Percentiles rank a stretch among this genome's conserved stretches.
phyloP scores from a whole-genome alignment of 2,329 filamentous ascomycete genomes.

The Nemania sp. region DNA sequence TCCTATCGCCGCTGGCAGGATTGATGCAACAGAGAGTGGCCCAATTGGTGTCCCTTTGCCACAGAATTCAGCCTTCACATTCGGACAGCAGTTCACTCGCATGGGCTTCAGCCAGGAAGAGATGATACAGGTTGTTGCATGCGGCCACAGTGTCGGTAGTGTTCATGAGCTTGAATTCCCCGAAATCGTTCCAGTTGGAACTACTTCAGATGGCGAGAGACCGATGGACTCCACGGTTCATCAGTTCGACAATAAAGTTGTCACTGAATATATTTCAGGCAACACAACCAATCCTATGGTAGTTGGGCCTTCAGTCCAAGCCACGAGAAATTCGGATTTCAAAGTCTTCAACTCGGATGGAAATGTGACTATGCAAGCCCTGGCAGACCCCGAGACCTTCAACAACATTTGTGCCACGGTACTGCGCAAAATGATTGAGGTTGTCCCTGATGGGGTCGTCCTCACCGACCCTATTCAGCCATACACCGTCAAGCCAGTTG shows the following conservation, averaged over 20 bases:
- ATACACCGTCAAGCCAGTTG: constrained; percentile 63
- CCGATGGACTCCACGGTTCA: constrained; percentile 52
- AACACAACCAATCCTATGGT: constrained; percentile 59
- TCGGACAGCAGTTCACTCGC: constrained; percentile 57
- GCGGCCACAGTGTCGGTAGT: constrained; percentile 64
- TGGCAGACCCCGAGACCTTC: constrained; percentile 52
- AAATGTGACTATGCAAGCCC: constrained; percentile 56
- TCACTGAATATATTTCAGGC: constrained; percentile 59
- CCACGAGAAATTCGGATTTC: constrained; percentile 56
- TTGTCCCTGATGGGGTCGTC: constrained; percentile 54
- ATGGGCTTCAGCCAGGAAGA: constrained; percentile 60
- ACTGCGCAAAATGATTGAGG: constrained; percentile 64
- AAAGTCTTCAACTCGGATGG: constrained; percentile 58
- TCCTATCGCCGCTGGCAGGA: constrained; percentile 55
- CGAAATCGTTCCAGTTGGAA: constrained; percentile 52
- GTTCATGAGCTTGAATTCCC: constrained; percentile 60
- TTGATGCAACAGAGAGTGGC: constrained; percentile 55
- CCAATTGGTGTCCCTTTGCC: constrained; percentile 58
- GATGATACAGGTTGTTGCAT: constrained; percentile 64
- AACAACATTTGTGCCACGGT: constrained; percentile 52
- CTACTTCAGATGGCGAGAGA: constrained; percentile 47
- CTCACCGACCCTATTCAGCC: constrained; percentile 57
- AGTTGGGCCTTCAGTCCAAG: constrained; percentile 51
- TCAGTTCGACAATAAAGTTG: constrained; percentile 59
- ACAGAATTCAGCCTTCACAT: constrained; percentile 56